Evolutionary conservation across 306 rosid species (phyloP).

Genomic region (Glycine soja): DNA sequence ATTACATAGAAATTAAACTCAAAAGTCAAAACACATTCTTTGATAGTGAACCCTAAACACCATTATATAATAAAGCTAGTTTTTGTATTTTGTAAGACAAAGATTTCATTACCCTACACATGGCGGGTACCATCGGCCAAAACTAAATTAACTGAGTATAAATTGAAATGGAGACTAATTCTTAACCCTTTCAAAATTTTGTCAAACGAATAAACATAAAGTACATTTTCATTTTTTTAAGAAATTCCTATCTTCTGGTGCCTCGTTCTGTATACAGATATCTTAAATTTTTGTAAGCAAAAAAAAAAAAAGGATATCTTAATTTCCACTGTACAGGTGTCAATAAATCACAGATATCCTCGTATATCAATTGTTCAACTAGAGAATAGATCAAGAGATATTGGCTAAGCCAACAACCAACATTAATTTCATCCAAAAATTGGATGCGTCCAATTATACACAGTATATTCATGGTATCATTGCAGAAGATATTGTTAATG

Average conservation of each 20-base stretch:
- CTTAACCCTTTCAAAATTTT: no score
- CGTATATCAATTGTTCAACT: background rate
- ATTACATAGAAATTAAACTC: background rate
- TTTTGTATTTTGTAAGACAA: background rate
- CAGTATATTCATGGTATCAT: background rate
- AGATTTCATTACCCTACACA: background rate
- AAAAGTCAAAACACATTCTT: no score
- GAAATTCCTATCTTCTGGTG: background rate
- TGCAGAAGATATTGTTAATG: background rate
- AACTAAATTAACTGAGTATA: no score
- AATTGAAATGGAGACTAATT: background rate
- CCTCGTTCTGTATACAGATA: background rate
- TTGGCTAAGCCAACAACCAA: constrained; percentile 2
- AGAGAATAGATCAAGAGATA: background rate
- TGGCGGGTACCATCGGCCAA: no score
- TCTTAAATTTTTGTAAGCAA: background rate
- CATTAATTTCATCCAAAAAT: background rate
- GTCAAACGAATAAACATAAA: no score
- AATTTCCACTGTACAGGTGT: background rate
- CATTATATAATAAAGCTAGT: background rate
- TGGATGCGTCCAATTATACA: background rate
- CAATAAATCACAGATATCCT: background rate
- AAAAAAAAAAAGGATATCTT: background rate
- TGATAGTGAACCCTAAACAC: background rate
- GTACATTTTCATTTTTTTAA: background rate